Base-by-base conservation (phyloP, 352 stramenopile genomes). In the Phytophthora rubi region DNA sequence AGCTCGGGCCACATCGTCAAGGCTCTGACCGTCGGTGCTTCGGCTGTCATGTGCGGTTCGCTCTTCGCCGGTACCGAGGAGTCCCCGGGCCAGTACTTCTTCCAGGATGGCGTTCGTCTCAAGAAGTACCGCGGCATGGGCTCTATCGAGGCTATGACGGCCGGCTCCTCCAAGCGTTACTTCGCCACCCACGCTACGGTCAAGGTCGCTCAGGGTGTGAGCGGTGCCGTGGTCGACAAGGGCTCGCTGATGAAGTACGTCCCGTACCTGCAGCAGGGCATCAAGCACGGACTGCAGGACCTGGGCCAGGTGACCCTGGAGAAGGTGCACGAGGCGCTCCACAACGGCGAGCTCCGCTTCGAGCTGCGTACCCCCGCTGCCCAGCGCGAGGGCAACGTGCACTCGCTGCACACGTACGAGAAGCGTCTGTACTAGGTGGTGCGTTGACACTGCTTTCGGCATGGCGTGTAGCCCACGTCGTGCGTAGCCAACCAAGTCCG, bases 101-200 rank as follows among this genome's bases (percentile, higher is more conserved):
- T 99, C 86, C 97, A 99, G 88, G 97, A 99, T 79, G 98, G 98
- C 48, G 97, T 99, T 62, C 96, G 98, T 61, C 85, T 99, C 33
- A 99, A 99, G 85, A 98, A 98, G 77, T 99, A 99, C 88, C 94
- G 98, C 73, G 98, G 98, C 66, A 99, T 99, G 98, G 98, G 98
- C 58, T 99, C 95, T 59, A 93, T 99, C 28, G 98, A 99, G 79
- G 98, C 98, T 52, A 99, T 99, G 98, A 94, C 86, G 21, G 97
- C 99, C 74, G 98, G 98, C 30, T 98, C 90, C 33, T 96, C 86
- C 59, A 98, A 97, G 85, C 89, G 94, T 44, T 98, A 97, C 84
- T 97, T 98, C 73, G 90, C 86, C 16, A 85, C 91, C 56, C 81
- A 88, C 58, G 91, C 93, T 16, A 83, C 89, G 8, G 95, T 99